Conservation (phyloP, 164 flowering plant species). For the Kingdonia uniflora region DNA sequence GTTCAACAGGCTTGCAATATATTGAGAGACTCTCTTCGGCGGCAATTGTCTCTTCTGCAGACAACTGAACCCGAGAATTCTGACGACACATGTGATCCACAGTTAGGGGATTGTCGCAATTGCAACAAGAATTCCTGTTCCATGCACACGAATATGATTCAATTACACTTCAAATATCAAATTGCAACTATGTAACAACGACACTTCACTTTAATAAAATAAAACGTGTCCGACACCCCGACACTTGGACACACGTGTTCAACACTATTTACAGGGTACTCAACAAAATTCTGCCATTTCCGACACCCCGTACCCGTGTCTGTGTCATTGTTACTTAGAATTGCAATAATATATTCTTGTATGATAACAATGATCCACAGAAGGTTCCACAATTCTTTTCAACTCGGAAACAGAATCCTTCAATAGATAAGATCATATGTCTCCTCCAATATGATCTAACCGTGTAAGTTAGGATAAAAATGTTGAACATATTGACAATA, state of each 20-base stretch:
- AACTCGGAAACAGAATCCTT: not conserved
- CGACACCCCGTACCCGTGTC: too few relatives aligned
- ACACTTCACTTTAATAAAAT: too few relatives aligned
- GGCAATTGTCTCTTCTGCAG: conserved; percentile 67
- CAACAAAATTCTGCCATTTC: too few relatives aligned
- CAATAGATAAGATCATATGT: too few relatives aligned
- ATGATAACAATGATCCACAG: not conserved
- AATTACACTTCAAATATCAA: conserved; percentile 1
- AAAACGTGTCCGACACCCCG: too few relatives aligned
- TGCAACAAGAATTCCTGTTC: conserved; percentile 26
- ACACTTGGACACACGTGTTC: too few relatives aligned
- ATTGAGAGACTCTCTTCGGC: conserved; percentile 82
- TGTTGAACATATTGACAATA: too few relatives aligned
- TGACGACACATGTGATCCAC: conserved; percentile 65
- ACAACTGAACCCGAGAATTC: conserved; percentile 53
- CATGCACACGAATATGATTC: conserved; percentile 12
- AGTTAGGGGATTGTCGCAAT: conserved; percentile 32
- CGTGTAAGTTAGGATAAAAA: too few relatives aligned
- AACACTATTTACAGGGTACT: too few relatives aligned
- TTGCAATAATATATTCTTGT: conserved; percentile 5
- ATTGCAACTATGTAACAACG: too few relatives aligned
- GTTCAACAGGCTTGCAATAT: conserved; percentile 96
- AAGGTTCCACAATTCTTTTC: not conserved
- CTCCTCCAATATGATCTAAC: too few relatives aligned
- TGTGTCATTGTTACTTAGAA: too few relatives aligned